Evolutionary conservation across 306 rosid species (phyloP), one percentile per base, ranked within the genome.

Genomic region (Begonia fuchsioides): DNA sequence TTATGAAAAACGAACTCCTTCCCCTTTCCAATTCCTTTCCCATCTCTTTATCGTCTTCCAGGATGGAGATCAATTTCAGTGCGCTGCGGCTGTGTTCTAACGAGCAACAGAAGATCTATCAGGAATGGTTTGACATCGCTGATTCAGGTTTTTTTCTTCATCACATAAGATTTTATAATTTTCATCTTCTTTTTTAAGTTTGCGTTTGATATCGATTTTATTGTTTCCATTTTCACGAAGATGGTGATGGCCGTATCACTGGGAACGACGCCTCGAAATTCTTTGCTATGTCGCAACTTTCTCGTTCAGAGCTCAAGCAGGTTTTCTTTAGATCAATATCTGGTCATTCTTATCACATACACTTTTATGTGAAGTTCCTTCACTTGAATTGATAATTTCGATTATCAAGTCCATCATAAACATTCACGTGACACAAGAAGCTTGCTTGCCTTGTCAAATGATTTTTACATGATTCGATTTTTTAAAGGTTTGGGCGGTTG

Each of bases 261-360:
- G 94, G 95, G 12, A 81, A 63, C 19, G 92, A 90, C 43, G 97
- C 94, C 10, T 72, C 86, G 0, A 80, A 79, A 60, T 84, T 90
- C 67, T 84, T 90, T 43, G 75, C 95, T 13, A 72, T 81, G 73
- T 81, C 95, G 8, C 83, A 75, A 47, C 84, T 84, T 58, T 71
- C 95, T 53, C 90, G 95, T 3, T 39, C 76, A 1, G 84, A 90
- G 63, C 92, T 90, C 51, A 84, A 90, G 63, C 97, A 84, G 68
- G 87, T 72, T 20, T 19, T 19, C 3, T 19, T 19, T 4, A 19
- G 26, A 19, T 19, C 2, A 19, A 1, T 19, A 1, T 19, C 4
- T 19, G 26, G 2, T 19, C 26, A 19, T 19, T 19, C 26, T 19
- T 19, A 19, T 19, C 3, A 19, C 26, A 19, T 19, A 4, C 4